These are phyloP conservation scores for Cubamyces lactineus DNA, from an alignment of 768 basidiomycete species.

Conservation along the genomic window DNA sequence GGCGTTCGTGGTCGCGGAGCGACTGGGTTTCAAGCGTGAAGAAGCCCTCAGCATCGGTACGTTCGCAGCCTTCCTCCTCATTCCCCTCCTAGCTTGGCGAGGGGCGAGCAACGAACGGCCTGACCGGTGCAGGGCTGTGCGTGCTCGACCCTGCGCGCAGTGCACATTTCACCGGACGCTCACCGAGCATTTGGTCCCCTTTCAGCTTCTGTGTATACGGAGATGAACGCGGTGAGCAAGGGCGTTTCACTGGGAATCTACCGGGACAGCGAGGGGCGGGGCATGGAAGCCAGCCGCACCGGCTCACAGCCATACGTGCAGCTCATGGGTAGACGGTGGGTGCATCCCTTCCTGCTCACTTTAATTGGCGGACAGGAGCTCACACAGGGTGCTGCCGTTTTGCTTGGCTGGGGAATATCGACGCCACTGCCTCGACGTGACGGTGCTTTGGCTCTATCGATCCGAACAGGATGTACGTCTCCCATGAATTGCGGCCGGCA, in stretches of 20 bases:
- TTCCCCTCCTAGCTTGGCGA: not conserved
- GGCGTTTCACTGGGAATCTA: slow-evolving; percentile 84
- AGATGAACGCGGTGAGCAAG: slow-evolving; percentile 87
- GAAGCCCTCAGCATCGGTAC: slow-evolving; percentile 92
- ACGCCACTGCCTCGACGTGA: not conserved
- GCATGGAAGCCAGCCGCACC: slow-evolving; percentile 54
- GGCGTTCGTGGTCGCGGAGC: slow-evolving; percentile 84
- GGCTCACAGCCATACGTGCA: slow-evolving; percentile 85
- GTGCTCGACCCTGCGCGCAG: slow-evolving; percentile 14
- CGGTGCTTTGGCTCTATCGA: not conserved
- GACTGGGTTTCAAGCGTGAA: slow-evolving; percentile 82
- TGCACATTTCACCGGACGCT: slow-evolving; percentile 14
- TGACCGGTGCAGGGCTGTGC: slow-evolving; percentile 11
- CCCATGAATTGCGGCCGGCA: not conserved
- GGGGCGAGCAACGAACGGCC: slow-evolving; percentile 19
- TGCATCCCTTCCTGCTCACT: slow-evolving; percentile 1
- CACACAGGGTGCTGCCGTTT: not conserved
- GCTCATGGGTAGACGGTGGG: slow-evolving; percentile 76
- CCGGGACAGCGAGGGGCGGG: slow-evolving; percentile 54
- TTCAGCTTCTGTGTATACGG: slow-evolving; percentile 88
- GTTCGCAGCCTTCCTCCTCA: slow-evolving; percentile 16
- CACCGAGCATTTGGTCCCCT: slow-evolving; percentile 2
- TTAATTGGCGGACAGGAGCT: slow-evolving; percentile 6
- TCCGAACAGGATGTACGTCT: slow-evolving; percentile 19
- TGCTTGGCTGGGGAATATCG: not conserved